Evolutionary conservation across 2,329 filamentous ascomycete species (phyloP), one percentile per base, ranked within the genome.

Genomic region (Rutstroemia sp.): DNA sequence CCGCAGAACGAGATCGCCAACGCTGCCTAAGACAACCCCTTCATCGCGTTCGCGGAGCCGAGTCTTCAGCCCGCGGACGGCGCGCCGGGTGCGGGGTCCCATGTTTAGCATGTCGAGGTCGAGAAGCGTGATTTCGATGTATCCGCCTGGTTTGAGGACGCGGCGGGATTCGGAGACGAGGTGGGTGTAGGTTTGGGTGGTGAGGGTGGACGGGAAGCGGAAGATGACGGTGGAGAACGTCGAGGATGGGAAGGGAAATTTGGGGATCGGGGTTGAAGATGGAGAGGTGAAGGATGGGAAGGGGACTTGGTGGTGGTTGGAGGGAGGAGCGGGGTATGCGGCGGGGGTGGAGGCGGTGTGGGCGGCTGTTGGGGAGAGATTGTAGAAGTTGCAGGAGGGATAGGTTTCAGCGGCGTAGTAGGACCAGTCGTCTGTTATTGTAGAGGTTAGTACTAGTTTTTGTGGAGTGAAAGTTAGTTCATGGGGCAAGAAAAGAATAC

Each of bases 391-490:
- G 0, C 86, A 86, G 0, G 78, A 77, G 0, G 87, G 86, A 61
- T 92, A 92, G 1, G 87, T 90, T 67, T 92, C 83, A 6, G 89
- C 87, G 19, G 88, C 88, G 64, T 91, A 92, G 69, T 89, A 92
- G 0, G 88, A 92, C 89, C 89, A 94, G 67, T 94, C 89, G 62
- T 87, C 84, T 70, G 51, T 53, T 23, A 38, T 8, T 50, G 48
- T 64, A 63, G 61, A 61, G 34, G 54, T 37, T 34, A 48, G 21
- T 45, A 19, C 19, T 14, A 17, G 16, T 8, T 19, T 19, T n/a
- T 2, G 17, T 14, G 14, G 1, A 6, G 27, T 19, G 23, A 47
- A 47, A 19, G 19, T 47, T 3, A 47, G 21, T 6, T 19, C 19
- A 47, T 19, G 19, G 44, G 14, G 23, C 10, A 38, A 39, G 9